phyloP scores from a whole-genome alignment of 352 stramenopile species.

The Phytophthora boehmeriae region DNA sequence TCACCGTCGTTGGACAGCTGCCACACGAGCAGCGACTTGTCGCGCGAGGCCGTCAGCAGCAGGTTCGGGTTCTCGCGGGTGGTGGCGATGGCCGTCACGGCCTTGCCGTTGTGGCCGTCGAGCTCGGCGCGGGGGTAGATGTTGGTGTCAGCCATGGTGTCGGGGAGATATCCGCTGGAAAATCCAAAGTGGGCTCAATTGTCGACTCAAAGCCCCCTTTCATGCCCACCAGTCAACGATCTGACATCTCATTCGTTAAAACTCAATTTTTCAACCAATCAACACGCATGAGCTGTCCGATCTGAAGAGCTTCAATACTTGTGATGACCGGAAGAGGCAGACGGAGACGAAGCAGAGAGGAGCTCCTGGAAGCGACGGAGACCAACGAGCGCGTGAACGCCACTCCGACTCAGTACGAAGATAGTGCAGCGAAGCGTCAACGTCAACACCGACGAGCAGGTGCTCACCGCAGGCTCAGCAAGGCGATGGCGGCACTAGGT shows the following conservation, averaged over 20 bases:
- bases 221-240: constrained; percentile 4
- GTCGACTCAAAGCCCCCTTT: neutral
- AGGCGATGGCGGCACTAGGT: no score
- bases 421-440: no score
- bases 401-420: no score
- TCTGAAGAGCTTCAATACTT: no score
- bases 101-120: constrained; percentile 90
- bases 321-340: no score
- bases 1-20: constrained; percentile 95
- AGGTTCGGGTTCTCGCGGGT: constrained; percentile 99
- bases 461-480: no score
- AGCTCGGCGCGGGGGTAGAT: constrained; percentile 90
- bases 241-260: neutral
- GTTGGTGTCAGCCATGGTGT: constrained; percentile 77
- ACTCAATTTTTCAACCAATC: neutral
- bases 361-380: no score
- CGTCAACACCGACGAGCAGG: no score
- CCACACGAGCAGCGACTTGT: constrained; percentile 95
- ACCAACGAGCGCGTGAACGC: no score
- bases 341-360: no score
- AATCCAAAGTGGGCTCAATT: constrained; percentile 36
- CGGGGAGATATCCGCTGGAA: constrained; percentile 12
- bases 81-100: constrained; percentile 96
- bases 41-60: constrained; percentile 97
- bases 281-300: no score